phyloP scores from a whole-genome alignment of 768 basidiomycete species.

The Candolleomyces eurysporus region DNA sequence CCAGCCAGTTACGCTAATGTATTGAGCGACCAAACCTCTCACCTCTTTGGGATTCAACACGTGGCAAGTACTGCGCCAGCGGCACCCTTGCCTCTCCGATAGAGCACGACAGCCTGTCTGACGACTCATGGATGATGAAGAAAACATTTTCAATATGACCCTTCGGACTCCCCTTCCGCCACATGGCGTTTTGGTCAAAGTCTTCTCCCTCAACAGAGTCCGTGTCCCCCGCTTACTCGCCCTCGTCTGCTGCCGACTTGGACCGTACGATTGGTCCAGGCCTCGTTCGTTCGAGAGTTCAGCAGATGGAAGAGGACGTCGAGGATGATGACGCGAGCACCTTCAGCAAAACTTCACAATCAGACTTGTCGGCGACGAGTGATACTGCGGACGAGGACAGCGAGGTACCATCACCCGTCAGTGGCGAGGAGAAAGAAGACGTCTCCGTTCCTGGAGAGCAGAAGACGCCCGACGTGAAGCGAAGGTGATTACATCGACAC shows the following conservation, averaged over 20 bases:
- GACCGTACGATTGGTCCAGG: background rate
- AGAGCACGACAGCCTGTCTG: slow-evolving; percentile 26
- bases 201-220: background rate
- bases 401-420: background rate
- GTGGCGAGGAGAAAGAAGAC: background rate
- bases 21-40: slow-evolving; percentile 55
- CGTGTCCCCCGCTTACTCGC: background rate
- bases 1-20: slow-evolving; percentile 55
- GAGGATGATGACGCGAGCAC: background rate
- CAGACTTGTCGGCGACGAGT: background rate
- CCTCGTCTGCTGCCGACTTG: background rate
- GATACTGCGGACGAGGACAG: background rate
- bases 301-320: background rate
- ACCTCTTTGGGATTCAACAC: slow-evolving; percentile 38
- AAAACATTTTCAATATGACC: slow-evolving; percentile 66
- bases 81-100: slow-evolving; percentile 26
- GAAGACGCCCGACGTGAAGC: background rate
- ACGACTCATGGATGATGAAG: slow-evolving; percentile 24
- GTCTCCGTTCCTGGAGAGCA: background rate
- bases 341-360: background rate
- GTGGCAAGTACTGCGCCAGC: background rate
- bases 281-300: background rate
- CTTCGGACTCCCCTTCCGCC: slow-evolving; percentile 57
- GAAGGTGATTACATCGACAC: background rate
- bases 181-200: slow-evolving; percentile 13